Percentiles rank a stretch among this genome's conserved stretches.
These are phyloP conservation scores for Dactylellina cionopaga DNA, from an alignment of 2,329 filamentous ascomycete genomes.

Conservation along the genomic window DNA sequence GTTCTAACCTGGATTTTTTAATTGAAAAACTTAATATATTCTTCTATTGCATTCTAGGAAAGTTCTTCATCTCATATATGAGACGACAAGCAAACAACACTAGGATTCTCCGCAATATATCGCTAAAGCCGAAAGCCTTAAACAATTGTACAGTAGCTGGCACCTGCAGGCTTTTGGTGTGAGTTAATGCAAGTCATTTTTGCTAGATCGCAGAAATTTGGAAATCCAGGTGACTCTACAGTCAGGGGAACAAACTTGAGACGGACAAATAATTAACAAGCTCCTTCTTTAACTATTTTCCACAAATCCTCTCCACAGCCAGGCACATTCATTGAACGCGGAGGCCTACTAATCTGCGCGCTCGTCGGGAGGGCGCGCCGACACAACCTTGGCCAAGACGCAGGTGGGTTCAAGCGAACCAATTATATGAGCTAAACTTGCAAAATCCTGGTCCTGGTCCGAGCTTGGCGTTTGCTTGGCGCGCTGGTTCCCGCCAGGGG, in stretches of 20 bases:
- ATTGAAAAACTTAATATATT: neutral
- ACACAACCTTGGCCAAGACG: conserved; percentile 33
- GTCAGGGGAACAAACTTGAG: neutral
- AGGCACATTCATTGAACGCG: neutral
- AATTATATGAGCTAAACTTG: neutral
- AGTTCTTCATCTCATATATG: conserved; percentile 20
- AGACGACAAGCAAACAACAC: neutral
- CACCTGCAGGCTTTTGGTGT: neutral
- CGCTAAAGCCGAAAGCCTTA: neutral
- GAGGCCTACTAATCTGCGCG: neutral
- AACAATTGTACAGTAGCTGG: neutral
- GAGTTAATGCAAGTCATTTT: neutral
- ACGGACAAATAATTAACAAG: conserved; percentile 33
- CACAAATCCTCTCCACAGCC: conserved; percentile 44
- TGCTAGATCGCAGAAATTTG: too few relatives aligned
- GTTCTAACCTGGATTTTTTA: too few relatives aligned
- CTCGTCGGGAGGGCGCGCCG: conserved; percentile 42
- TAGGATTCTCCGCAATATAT: conserved; percentile 26
- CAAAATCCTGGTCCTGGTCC: neutral
- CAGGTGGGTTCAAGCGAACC: conserved; percentile 10
- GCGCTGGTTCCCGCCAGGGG: conserved; percentile 13
- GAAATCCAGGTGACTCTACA: neutral
- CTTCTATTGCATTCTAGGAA: neutral
- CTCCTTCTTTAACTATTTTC: conserved; percentile 31
- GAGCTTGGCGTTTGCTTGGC: conserved; percentile 29